phyloP scores from a whole-genome alignment of 805 yeast genomes.

The Ogataea paraovalis region DNA sequence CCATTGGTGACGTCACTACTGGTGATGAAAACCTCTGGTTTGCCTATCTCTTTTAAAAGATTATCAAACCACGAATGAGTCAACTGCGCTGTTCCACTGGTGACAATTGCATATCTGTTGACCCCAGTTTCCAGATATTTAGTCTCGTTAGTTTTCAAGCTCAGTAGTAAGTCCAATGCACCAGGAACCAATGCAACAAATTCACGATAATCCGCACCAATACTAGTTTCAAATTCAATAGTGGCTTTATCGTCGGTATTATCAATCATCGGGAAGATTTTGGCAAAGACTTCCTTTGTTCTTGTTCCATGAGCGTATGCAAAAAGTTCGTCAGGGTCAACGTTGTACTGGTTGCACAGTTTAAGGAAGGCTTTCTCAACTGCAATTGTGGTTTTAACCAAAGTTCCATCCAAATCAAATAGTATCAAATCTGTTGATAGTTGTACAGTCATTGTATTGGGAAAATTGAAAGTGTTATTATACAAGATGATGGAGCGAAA shows the following conservation, averaged over 20 bases:
- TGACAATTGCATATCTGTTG: neutral
- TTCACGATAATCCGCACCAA: neutral
- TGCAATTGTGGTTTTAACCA: neutral
- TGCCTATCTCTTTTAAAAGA: neutral
- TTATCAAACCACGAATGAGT: neutral
- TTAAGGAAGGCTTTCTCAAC: neutral
- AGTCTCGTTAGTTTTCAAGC: neutral
- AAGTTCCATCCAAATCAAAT: slow-evolving; percentile 1
- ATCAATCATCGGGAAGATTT: neutral
- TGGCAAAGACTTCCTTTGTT: neutral
- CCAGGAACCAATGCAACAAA: neutral
- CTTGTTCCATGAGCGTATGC: neutral
- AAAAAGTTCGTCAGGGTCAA: neutral
- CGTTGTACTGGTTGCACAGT: neutral
- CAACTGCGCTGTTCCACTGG: slow-evolving; percentile 1
- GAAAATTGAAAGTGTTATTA: too few relatives aligned
- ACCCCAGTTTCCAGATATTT: neutral
- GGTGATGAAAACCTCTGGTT: neutral
- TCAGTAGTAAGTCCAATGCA: neutral
- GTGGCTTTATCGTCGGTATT: neutral
- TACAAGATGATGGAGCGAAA: neutral
- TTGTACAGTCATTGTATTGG: neutral
- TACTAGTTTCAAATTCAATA: neutral
- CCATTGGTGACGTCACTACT: neutral
- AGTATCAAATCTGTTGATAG: neutral